Evolutionary conservation across 176 grass and related monocot genomes (phyloP).

Genomic region (Oryza officinalis): DNA sequence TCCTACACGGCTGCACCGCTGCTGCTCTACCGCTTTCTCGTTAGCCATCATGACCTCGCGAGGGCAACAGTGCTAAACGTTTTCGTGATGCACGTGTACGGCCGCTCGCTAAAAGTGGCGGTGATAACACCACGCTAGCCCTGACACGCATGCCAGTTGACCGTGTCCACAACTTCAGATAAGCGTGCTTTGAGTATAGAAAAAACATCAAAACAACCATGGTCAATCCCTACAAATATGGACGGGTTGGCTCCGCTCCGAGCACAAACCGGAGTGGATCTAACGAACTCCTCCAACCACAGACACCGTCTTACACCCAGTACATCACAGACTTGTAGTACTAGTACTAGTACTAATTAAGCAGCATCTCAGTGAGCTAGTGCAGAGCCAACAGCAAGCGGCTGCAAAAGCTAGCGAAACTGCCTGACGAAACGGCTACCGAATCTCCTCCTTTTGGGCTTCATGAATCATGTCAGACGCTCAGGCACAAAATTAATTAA

Average conservation of each 20-base stretch:
- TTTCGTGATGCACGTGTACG: not conserved
- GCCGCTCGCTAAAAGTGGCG: not conserved
- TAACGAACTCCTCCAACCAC: constrained; percentile 47
- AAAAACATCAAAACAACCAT: not conserved
- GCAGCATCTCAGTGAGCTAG: constrained; percentile 30
- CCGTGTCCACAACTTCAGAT: constrained; percentile 20
- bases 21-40: constrained; percentile 14
- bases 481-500: not conserved
- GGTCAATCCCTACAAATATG: not conserved
- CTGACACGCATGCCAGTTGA: constrained; percentile 25
- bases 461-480: not conserved
- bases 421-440: constrained; percentile 42
- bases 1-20: not conserved
- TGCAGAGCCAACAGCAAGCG: constrained; percentile 21
- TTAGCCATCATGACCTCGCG: not conserved
- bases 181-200: not conserved
- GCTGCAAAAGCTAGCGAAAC: constrained; percentile 7
- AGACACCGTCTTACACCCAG: constrained; percentile 13
- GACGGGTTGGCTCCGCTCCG: constrained; percentile 15
- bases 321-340: not conserved
- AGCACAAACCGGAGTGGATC: constrained; percentile 47
- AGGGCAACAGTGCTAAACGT: not conserved
- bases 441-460: constrained; percentile 24
- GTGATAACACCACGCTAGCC: not conserved
- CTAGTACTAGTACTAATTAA: not conserved